Base-by-base conservation (phyloP, 2,329 filamentous ascomycete species). In the Gnomoniopsis sp. region DNA sequence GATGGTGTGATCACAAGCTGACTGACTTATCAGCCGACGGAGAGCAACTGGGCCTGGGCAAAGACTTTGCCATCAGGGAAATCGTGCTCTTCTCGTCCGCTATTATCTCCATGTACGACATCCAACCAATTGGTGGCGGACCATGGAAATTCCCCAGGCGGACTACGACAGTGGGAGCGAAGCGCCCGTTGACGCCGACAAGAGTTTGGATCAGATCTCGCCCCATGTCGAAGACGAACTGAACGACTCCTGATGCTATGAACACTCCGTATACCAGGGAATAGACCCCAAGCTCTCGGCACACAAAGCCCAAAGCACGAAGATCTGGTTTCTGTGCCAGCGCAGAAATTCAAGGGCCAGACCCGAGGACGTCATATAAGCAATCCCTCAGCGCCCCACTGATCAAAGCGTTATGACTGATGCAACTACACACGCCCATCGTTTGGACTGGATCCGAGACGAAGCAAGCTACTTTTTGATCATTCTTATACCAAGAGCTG, bases 101-200 rank as follows among this genome's bases (percentile, higher is more conserved):
- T 15, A 68, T 76, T 15, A 62, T 75, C 34, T 69, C 71, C 0
- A 67, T 75, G 26, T 76, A 75, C 56, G 71, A 75, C 21, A 67
- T 76, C 23, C 59, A 66, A 49, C 69, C 74, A 6, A 50, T 22
- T 19, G 51, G 43, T 12, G 56, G 49, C 14, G 59, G 47, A 22
- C 56, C 59, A 2, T 61, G 59, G 59, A 59, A 59, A 49, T n/a
- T 61, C 4, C 59, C 59, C 21, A 51, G 41, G 53, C 59, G 51
- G 26, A 43, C 36, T 19, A 41, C 15, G 7, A 33, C 41, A 43
- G 59, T 49, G n/a, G 59, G 56, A 11, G 51, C 59, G 30, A 59
- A 55, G 23, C 49, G 26, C 8, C 59, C 59, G 14, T 14, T 33
- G 17, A 44, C 53, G 10, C 50, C 59, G 10, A 53, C 53, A 11